phyloP scores from a whole-genome alignment of 2,329 filamentous ascomycete species.

The Cladosporium sp. region DNA sequence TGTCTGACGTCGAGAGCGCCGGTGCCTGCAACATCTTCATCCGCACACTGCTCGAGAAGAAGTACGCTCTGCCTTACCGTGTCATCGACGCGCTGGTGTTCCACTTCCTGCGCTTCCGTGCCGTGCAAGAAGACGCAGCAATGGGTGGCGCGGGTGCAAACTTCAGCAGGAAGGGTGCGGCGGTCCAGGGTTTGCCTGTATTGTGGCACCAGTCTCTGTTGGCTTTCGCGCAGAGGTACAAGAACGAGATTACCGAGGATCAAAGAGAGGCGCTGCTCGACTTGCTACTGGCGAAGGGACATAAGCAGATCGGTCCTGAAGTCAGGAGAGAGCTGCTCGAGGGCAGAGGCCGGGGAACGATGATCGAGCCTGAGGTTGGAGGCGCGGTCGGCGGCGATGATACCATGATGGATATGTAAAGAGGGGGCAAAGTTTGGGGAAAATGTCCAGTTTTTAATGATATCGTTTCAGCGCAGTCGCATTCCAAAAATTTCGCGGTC shows the following conservation, averaged over 20 bases:
- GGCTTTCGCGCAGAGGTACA: constrained; percentile 89
- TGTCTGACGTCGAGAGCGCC: constrained; percentile 77
- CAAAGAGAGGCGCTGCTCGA: constrained; percentile 90
- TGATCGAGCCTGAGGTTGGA: constrained; percentile 59
- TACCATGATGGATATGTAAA: constrained; percentile 69
- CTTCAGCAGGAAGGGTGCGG: constrained; percentile 45
- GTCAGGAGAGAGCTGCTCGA: constrained; percentile 85
- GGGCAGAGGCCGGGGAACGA: constrained; percentile 79
- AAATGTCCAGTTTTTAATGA: not conserved
- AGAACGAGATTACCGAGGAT: constrained; percentile 94
- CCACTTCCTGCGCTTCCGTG: constrained; percentile 89
- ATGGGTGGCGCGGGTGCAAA: constrained; percentile 48
- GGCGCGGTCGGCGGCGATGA: constrained; percentile 70
- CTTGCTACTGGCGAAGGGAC: constrained; percentile 78
- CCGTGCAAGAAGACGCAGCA: constrained; percentile 61
- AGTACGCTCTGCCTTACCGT: constrained; percentile 92
- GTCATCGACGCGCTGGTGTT: constrained; percentile 94
- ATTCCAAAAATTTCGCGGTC: not conserved
- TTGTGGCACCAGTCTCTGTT: constrained; percentile 95
- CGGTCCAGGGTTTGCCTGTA: constrained; percentile 67
- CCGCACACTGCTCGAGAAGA: constrained; percentile 89
- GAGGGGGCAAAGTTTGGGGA: not conserved
- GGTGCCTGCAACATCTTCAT: constrained; percentile 96
- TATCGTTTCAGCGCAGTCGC: constrained; percentile 8
- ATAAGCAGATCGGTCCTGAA: constrained; percentile 86